Evolutionary conservation across 768 basidiomycete species (phyloP).

Genomic region (Jaapia argillacea): DNA sequence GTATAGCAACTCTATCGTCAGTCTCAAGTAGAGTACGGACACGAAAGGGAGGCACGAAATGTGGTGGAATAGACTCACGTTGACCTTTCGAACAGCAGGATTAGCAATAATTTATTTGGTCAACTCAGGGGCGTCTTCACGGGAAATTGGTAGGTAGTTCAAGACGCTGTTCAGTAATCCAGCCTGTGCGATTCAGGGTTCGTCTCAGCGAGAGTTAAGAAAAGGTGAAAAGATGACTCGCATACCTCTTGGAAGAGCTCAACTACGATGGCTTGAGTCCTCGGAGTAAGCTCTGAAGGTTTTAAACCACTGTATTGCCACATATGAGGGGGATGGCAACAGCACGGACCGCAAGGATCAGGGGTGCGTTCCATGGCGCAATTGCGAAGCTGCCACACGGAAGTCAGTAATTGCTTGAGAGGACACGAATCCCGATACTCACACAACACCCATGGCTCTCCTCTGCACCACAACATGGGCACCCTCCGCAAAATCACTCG

Average conservation of each 20-base stretch:
- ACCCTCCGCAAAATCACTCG: slow-evolving; percentile 30
- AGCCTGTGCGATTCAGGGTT: slow-evolving; percentile 20
- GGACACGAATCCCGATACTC: slow-evolving; percentile 11
- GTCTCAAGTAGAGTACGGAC: slow-evolving; percentile 39
- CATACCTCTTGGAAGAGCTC: slow-evolving; percentile 31
- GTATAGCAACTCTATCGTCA: slow-evolving; percentile 41
- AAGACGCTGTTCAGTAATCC: slow-evolving; percentile 48
- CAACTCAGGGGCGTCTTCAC: slow-evolving; percentile 29
- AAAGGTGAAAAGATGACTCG: neutral
- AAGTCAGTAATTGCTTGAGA: neutral
- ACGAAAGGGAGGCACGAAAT: neutral
- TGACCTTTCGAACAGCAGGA: slow-evolving; percentile 37
- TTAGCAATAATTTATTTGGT: slow-evolving; percentile 41
- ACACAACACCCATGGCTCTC: slow-evolving; percentile 41
- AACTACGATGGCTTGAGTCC: slow-evolving; percentile 29
- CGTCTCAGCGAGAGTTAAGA: neutral
- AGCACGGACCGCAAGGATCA: slow-evolving; percentile 29
- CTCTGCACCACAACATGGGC: slow-evolving; percentile 27
- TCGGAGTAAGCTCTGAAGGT: slow-evolving; percentile 36
- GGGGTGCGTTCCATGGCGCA: slow-evolving; percentile 42
- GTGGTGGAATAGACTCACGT: slow-evolving; percentile 19
- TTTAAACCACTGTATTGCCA: slow-evolving; percentile 44
- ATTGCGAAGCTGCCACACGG: slow-evolving; percentile 31
- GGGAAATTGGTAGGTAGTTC: slow-evolving; percentile 37
- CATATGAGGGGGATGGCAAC: slow-evolving; percentile 32